These are phyloP conservation scores for Acanthamoeba polyphaga DNA, from an alignment of 208 protist species.

Conservation along the genomic window DNA sequence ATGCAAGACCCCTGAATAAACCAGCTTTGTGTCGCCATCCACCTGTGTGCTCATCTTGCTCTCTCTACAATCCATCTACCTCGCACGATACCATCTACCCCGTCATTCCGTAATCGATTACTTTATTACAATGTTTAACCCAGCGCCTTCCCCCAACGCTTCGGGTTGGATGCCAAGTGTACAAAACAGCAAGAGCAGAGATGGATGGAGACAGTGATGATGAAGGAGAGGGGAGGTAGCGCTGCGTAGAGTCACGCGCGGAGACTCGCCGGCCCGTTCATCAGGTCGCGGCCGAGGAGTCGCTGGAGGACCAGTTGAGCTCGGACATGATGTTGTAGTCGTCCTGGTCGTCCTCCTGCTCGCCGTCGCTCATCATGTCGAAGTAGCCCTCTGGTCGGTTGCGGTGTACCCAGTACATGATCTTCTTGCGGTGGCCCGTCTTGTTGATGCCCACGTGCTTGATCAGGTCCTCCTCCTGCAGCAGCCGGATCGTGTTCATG, in stretches of 20 bases:
- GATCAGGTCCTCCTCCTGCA: slow-evolving; percentile 46
- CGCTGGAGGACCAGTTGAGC: slow-evolving; percentile 46
- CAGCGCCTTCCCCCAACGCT: background rate
- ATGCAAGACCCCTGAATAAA: background rate
- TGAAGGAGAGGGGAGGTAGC: background rate
- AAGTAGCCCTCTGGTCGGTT: slow-evolving; percentile 59
- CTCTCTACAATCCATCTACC: no score
- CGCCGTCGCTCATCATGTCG: slow-evolving; percentile 49
- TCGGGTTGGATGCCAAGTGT: slow-evolving; percentile 10
- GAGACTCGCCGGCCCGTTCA: background rate
- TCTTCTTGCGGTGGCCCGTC: slow-evolving; percentile 55
- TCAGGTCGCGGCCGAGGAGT: slow-evolving; percentile 18
- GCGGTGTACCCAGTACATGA: slow-evolving; percentile 44
- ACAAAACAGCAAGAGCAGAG: slow-evolving; percentile 4
- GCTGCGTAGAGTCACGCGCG: background rate
- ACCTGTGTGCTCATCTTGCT: background rate
- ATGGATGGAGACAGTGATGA: background rate
- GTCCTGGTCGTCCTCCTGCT: slow-evolving; percentile 47
- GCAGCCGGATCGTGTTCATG: slow-evolving; percentile 34
- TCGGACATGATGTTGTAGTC: slow-evolving; percentile 55
- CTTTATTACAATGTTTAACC: background rate
- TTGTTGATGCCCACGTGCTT: slow-evolving; percentile 51
- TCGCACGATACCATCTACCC: no score
- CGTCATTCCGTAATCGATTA: background rate
- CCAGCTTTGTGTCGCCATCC: no score